Evolutionary conservation across 495 filamentous ascomycete species (phyloP).

Genomic region (Penicillium cinerascens): DNA sequence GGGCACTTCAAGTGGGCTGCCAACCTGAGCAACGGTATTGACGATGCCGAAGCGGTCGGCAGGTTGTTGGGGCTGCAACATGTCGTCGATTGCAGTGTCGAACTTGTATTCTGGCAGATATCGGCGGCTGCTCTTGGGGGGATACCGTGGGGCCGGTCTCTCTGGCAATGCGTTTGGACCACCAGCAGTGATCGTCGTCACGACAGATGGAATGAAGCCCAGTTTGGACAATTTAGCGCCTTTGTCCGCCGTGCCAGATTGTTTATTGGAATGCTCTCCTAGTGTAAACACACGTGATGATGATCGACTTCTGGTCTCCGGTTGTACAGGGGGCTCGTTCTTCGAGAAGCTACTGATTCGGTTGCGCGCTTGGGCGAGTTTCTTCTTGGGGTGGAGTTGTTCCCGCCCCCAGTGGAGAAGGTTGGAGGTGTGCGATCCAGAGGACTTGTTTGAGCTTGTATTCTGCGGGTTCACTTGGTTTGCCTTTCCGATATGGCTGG

Average conservation of each 20-base stretch:
- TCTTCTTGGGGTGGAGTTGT: conserved; percentile 30
- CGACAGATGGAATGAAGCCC: conserved; percentile 27
- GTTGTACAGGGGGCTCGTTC: conserved; percentile 17
- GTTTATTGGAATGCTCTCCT: conserved; percentile 15
- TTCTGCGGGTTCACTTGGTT: conserved; percentile 20
- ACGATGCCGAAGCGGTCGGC: conserved; percentile 70
- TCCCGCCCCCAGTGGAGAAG: conserved; percentile 33
- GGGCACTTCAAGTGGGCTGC: conserved; percentile 23
- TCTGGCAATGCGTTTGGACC: conserved; percentile 10
- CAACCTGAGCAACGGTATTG: conserved; percentile 55
- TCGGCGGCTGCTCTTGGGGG: neutral
- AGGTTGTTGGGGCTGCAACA: conserved; percentile 44
- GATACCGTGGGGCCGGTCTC: conserved; percentile 13
- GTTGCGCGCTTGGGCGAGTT: conserved; percentile 25
- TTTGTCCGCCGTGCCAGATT: conserved; percentile 1
- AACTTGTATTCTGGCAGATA: conserved; percentile 14
- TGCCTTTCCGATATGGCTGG: conserved; percentile 30
- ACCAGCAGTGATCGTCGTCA: conserved; percentile 41
- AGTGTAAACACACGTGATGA: conserved; percentile 21
- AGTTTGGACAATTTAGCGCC: conserved; percentile 5
- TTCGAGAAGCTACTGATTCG: conserved; percentile 23
- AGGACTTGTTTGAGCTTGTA: conserved; percentile 22
- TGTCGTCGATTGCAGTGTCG: conserved; percentile 17
- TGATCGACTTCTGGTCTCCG: conserved; percentile 20
- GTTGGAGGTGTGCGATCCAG: conserved; percentile 21